These are phyloP conservation scores for Smithsoniella earleae DNA, from an alignment of 163 green algal genomes.

Conservation along the genomic window DNA sequence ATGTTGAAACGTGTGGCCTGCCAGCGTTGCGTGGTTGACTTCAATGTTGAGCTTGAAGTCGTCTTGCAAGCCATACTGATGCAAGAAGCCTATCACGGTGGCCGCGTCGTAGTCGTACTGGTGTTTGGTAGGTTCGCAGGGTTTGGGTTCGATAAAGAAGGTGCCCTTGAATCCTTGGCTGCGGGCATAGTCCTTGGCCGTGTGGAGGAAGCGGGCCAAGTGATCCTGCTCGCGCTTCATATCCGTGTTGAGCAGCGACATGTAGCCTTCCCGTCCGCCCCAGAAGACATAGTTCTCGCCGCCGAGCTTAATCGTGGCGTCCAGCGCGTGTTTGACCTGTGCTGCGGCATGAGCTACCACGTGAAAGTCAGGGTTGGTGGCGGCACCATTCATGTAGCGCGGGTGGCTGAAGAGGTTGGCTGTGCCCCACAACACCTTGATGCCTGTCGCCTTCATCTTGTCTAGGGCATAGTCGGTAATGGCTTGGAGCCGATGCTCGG, in stretches of 20 bases:
- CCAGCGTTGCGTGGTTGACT: constrained; percentile 73
- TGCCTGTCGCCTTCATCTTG: constrained; percentile 47
- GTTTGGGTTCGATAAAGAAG: constrained; percentile 70
- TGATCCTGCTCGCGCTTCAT: constrained; percentile 56
- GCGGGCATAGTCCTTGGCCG: constrained; percentile 49
- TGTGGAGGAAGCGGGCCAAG: constrained; percentile 45
- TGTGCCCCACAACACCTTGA: constrained; percentile 55
- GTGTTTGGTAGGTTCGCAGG: constrained; percentile 69
- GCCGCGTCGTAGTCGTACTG: constrained; percentile 64
- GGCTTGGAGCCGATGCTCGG: not conserved
- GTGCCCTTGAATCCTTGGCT: constrained; percentile 48
- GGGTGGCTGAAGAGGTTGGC: constrained; percentile 61
- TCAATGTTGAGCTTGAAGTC: constrained; percentile 72
- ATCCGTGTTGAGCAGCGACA: constrained; percentile 64
- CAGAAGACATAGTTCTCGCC: constrained; percentile 66
- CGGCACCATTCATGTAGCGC: constrained; percentile 55
- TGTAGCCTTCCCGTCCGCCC: constrained; percentile 63
- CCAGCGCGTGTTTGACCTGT: constrained; percentile 61
- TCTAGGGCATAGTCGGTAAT: constrained; percentile 47
- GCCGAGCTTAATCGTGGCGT: constrained; percentile 49
- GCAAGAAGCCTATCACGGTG: constrained; percentile 56
- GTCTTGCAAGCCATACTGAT: constrained; percentile 46
- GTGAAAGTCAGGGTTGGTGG: constrained; percentile 47
- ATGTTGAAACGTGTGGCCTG: constrained; percentile 55
- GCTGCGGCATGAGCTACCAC: constrained; percentile 61